Evolutionary conservation across 148 eudicot genomes (phyloP).

Genomic region (Rhododendron williamsianum): DNA sequence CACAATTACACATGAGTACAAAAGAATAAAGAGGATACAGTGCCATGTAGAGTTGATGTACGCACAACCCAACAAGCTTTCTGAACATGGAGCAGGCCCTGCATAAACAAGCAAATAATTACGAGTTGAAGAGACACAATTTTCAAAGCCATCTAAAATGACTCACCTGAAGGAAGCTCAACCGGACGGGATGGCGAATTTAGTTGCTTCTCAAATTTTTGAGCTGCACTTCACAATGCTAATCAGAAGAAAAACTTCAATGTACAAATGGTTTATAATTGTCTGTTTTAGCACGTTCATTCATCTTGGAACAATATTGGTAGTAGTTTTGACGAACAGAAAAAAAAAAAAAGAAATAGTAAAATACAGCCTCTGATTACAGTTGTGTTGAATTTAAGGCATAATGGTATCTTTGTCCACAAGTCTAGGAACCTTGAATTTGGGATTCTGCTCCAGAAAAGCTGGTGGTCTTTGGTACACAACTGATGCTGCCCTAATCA

Average conservation of each 20-base stretch:
- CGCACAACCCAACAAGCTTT: not conserved
- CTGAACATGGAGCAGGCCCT: not conserved
- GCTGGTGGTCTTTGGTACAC: constrained; percentile 74
- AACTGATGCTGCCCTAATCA: constrained; percentile 86
- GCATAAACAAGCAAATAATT: not conserved
- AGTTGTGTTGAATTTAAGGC: constrained; percentile 28
- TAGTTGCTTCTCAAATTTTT: not conserved
- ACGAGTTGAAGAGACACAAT: not conserved
- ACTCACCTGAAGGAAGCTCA: not conserved
- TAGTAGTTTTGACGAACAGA: not conserved
- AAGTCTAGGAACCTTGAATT: constrained; percentile 43
- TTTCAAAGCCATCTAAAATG: not conserved
- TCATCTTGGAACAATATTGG: not conserved
- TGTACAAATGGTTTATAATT: not conserved
- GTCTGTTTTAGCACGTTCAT: not conserved
- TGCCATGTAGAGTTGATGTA: not conserved
- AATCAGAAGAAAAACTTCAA: not conserved
- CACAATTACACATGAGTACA: not conserved
- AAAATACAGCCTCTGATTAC: not conserved
- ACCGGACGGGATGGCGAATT: not conserved
- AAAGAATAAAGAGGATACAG: not conserved
- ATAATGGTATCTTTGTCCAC: constrained; percentile 38
- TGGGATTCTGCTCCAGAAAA: constrained; percentile 61
- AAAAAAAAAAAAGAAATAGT: not conserved
- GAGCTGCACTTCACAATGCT: not conserved